Base-by-base conservation (phyloP, 495 filamentous ascomycete genomes). In the Podospora australis region DNA sequence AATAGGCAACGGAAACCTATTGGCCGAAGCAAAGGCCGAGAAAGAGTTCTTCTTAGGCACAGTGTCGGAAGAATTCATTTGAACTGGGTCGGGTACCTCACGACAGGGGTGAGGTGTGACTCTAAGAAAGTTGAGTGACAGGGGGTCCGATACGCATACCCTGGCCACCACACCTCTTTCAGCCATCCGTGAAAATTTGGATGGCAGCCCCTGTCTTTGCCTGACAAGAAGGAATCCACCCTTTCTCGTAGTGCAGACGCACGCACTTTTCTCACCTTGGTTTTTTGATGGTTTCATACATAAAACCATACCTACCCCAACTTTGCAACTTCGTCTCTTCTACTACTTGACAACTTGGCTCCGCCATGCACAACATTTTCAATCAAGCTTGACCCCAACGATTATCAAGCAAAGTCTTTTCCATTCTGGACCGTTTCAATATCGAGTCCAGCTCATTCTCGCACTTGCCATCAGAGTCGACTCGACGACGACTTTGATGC, bases 391-490 rank as follows among this genome's bases (percentile, higher is more conserved):
- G 50, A 50, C 47, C 46, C 46, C 53, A 56, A 23, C 45, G 28
- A 51, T 56, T 55, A 48, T 16, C 41, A 54, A 60, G 34, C 42
- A 39, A 21, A n/a, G n/a, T n/a, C n/a, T n/a, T n/a, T n/a, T n/a
- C n/a, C n/a, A 16, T 41, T 47, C 7, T 11, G 41, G 20, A 36
- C 22, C 60, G n/a, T n/a, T n/a, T 62, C 58, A 13, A 24, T 36
- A 47, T 51, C 42, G 56, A 43, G 57, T 67, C 62, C 62, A 57
- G 62, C 35, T 32, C 13, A 9, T 50, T 57, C 58, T 52, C 63
- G 54, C 57, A 57, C n/a, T n/a, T n/a, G 30, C 53, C 54, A 45
- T 61, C 62, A 62, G 45, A 46, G 62, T 64, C 58, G n/a, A 48
- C 17, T 40, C 26, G 22, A n/a, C n/a, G n/a, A n/a, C 48, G 57